Conservation (phyloP, 78 protist species). For the Dictyostelium citrinum region DNA sequence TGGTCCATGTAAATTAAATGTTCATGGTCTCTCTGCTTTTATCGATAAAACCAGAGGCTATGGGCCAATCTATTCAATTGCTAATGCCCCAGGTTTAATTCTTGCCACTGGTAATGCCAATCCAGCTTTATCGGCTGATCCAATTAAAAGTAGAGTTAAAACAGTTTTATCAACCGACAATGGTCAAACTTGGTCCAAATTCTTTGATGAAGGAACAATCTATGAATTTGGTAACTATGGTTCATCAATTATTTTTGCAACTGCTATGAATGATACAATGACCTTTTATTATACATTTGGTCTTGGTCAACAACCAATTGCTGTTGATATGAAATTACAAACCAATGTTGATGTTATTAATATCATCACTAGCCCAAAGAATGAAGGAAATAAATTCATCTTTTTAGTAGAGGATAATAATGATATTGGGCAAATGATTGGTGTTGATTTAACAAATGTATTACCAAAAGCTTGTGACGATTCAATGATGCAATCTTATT, state of each 20-base stretch:
- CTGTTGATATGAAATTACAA: too few relatives aligned
- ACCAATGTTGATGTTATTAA: not conserved
- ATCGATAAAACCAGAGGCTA: slow-evolving; percentile 1
- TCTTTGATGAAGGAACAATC: slow-evolving; percentile 22
- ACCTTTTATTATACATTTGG: not conserved
- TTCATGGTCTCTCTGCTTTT: slow-evolving; percentile 43
- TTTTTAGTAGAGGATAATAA: not conserved
- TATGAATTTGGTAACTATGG: slow-evolving; percentile 72
- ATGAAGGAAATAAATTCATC: not conserved
- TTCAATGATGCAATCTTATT: not conserved
- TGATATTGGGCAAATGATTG: not conserved
- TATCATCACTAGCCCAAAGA: slow-evolving; percentile 12
- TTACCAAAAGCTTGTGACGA: not conserved
- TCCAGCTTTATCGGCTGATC: not conserved
- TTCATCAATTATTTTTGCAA: slow-evolving; percentile 7
- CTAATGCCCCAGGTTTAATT: not conserved
- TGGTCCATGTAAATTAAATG: not conserved
- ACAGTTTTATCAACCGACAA: slow-evolving; percentile 43
- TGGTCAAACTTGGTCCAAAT: slow-evolving; percentile 44
- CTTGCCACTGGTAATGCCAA: slow-evolving; percentile 39
- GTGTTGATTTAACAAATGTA: slow-evolving; percentile 8
- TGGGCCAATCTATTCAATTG: slow-evolving; percentile 69
- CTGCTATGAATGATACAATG: not conserved
- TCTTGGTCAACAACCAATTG: not conserved
- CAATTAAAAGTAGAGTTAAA: not conserved